A percentile compares a stretch with the other conserved stretches of the same genome.
Conservation (phyloP, 2,329 filamentous ascomycete genomes). For the Diaporthe sp. region DNA sequence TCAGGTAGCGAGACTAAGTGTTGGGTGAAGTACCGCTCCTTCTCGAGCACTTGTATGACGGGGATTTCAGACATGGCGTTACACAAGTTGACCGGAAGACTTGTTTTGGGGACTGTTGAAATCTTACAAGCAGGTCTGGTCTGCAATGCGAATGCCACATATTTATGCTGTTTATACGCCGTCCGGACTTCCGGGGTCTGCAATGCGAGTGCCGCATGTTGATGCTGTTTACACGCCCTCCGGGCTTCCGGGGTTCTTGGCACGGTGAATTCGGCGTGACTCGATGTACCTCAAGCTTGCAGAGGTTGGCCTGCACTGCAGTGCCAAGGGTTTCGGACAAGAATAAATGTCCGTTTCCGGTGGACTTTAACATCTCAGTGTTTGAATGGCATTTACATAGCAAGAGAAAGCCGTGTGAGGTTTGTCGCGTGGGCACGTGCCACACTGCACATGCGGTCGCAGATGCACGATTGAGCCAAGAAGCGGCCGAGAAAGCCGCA, state of each 20-base stretch:
- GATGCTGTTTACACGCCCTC: background rate
- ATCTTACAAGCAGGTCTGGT: background rate
- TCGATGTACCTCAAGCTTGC: background rate
- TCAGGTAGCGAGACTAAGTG: constrained; percentile 23
- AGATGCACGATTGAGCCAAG: background rate
- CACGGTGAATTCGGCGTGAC: background rate
- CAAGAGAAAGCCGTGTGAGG: background rate
- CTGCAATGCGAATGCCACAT: background rate
- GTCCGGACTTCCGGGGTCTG: background rate
- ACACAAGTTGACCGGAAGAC: background rate
- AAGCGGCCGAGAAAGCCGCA: background rate
- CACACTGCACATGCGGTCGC: background rate
- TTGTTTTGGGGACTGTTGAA: background rate
- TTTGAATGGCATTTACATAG: no score
- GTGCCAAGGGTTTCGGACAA: no score
- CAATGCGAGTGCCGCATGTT: background rate
- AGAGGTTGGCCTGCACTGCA: background rate
- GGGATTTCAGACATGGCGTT: constrained; percentile 14
- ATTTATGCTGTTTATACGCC: background rate
- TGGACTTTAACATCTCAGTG: background rate
- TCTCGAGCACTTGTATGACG: constrained; percentile 32
- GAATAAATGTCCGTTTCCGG: background rate
- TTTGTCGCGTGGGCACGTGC: background rate
- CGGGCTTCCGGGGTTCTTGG: background rate
- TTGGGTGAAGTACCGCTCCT: constrained; percentile 29